These are phyloP conservation scores for Stephanocyclus meneghinianus DNA, from an alignment of 352 stramenopile species.

Conservation along the genomic window DNA sequence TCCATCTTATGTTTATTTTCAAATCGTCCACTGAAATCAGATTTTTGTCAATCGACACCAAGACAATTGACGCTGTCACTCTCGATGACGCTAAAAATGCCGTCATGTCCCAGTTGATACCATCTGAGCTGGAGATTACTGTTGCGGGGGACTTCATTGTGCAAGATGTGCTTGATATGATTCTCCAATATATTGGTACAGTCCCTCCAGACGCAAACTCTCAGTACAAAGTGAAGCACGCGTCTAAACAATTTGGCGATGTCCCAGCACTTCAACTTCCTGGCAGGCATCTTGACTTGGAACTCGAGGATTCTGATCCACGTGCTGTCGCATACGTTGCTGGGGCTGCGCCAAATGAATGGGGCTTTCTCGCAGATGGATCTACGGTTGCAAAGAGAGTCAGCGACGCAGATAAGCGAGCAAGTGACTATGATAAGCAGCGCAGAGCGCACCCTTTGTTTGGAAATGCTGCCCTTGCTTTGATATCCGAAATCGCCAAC, in stretches of 20 bases:
- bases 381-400: slow-evolving; percentile 74
- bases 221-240: slow-evolving; percentile 59
- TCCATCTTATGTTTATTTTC: not conserved
- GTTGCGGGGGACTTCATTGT: slow-evolving; percentile 86
- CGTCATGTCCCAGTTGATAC: slow-evolving; percentile 83
- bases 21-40: slow-evolving; percentile 19
- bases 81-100: slow-evolving; percentile 85
- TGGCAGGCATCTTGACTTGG: slow-evolving; percentile 77
- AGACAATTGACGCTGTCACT: slow-evolving; percentile 80
- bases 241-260: slow-evolving; percentile 50
- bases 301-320: slow-evolving; percentile 85
- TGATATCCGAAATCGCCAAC: slow-evolving; percentile 87
- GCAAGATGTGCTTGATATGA: slow-evolving; percentile 82
- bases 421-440: slow-evolving; percentile 76
- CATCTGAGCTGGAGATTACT: slow-evolving; percentile 83
- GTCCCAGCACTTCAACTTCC: slow-evolving; percentile 71
- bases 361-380: slow-evolving; percentile 81
- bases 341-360: slow-evolving; percentile 85
- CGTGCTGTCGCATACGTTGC: slow-evolving; percentile 83
- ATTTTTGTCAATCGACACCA: slow-evolving; percentile 81
- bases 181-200: slow-evolving; percentile 86
- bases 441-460: slow-evolving; percentile 84
- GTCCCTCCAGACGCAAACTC: slow-evolving; percentile 79
- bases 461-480: slow-evolving; percentile 74
- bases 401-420: slow-evolving; percentile 59